These are phyloP conservation scores for Neurospora sp. DNA, from an alignment of 495 filamentous ascomycete species.

Conservation along the genomic window DNA sequence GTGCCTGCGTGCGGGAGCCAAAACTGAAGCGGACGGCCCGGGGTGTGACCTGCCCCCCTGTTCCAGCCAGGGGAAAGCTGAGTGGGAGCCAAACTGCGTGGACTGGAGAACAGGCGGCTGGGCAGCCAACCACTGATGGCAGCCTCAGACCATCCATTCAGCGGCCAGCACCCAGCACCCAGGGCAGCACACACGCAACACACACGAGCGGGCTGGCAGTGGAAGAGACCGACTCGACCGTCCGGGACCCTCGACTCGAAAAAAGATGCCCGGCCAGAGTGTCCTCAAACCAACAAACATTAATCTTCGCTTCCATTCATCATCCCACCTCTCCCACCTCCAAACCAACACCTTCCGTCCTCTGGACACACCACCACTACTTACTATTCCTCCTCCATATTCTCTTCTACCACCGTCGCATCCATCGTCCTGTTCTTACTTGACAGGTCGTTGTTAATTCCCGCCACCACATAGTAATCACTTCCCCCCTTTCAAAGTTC, in stretches of 20 bases:
- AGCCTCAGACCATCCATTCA: background rate
- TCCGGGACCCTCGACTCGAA: background rate
- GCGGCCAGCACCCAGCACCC: background rate
- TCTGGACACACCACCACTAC: background rate
- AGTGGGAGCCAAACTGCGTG: background rate
- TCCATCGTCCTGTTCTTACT: background rate
- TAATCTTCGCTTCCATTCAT: background rate
- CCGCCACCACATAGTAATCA: background rate
- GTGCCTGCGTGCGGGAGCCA: background rate
- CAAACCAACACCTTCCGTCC: background rate
- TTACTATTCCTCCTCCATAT: background rate
- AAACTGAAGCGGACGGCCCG: background rate
- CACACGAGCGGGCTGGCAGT: background rate
- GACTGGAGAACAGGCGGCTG: background rate
- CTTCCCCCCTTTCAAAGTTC: background rate
- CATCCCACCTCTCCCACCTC: background rate
- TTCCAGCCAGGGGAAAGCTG: background rate
- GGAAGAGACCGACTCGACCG: background rate
- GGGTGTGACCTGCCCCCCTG: background rate
- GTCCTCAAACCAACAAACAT: slow-evolving; percentile 5
- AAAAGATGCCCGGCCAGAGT: slow-evolving; percentile 4
- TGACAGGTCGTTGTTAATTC: background rate
- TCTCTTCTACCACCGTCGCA: background rate
- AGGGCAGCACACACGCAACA: background rate
- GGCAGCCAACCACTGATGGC: background rate